These are phyloP conservation scores for Colletotrichum sp. DNA, from an alignment of 2,329 filamentous ascomycete species.

Conservation along the genomic window DNA sequence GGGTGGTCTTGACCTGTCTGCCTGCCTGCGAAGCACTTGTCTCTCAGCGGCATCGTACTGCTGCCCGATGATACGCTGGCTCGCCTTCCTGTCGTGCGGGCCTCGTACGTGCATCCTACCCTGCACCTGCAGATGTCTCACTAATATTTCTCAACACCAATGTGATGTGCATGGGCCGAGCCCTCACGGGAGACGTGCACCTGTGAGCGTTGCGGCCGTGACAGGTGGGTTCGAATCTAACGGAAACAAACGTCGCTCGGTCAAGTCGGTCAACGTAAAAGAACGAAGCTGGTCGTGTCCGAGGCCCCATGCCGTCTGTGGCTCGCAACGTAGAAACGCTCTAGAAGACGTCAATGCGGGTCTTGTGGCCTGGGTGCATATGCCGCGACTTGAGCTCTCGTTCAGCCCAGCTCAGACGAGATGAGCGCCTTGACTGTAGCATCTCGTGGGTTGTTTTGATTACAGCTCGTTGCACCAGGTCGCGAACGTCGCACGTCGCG, in stretches of 20 bases:
- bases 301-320: background rate
- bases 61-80: background rate
- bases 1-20: background rate
- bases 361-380: background rate
- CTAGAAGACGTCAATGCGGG: background rate
- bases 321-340: background rate
- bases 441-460: background rate
- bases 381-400: background rate
- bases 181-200: background rate
- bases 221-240: background rate
- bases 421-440: background rate
- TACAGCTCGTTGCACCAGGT: background rate
- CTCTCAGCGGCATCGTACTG: background rate
- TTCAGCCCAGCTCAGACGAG: background rate
- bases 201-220: background rate
- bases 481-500: background rate
- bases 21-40: background rate
- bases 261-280: background rate
- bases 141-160: background rate
- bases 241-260: background rate
- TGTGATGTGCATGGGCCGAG: background rate
- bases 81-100: background rate
- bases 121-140: background rate
- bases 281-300: background rate
- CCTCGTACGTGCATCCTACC: background rate